A percentile compares a stretch with the other conserved stretches of the same genome.
phyloP scores from a whole-genome alignment of 441 rosid species.

The Erodium moschatum region DNA sequence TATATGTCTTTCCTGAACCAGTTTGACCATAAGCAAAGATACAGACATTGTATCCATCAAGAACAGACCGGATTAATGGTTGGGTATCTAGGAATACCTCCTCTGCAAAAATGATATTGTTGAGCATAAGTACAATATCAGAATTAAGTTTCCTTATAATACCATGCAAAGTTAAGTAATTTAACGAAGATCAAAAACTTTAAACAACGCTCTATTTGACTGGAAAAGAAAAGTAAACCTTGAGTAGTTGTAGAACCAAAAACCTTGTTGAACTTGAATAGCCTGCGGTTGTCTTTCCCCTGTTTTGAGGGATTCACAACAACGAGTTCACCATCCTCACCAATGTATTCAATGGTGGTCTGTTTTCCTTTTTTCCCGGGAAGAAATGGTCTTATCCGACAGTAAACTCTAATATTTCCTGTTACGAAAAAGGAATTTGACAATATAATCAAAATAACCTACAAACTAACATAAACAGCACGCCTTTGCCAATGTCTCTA shows the following conservation, averaged over 20 bases:
- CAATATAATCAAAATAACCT: neutral
- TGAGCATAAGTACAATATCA: constrained; percentile 7
- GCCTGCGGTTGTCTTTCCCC: constrained; percentile 52
- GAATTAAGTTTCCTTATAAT: neutral
- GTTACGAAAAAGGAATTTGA: constrained; percentile 3
- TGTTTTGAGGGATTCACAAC: constrained; percentile 79
- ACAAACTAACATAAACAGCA: neutral
- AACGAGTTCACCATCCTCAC: constrained; percentile 72
- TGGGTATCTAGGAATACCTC: constrained; percentile 78
- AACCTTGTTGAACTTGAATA: constrained; percentile 68
- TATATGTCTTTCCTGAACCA: constrained; percentile 94
- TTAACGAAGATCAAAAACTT: neutral
- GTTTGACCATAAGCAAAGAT: constrained; percentile 98
- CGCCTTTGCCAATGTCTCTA: neutral
- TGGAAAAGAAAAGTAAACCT: constrained; percentile 27
- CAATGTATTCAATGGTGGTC: constrained; percentile 47
- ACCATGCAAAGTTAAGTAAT: constrained; percentile 10
- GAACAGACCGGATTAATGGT: constrained; percentile 37
- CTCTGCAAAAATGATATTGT: constrained; percentile 35
- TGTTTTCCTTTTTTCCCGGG: constrained; percentile 52
- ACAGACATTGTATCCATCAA: constrained; percentile 92
- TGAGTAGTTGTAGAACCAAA: constrained; percentile 53
- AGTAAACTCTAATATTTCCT: constrained; percentile 87
- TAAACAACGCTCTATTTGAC: neutral
- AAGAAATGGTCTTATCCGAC: constrained; percentile 77